Percentiles rank a stretch among this genome's conserved stretches.
These are phyloP conservation scores for Naegleria gruberi DNA, from an alignment of 208 protist species.

Conservation along the genomic window DNA sequence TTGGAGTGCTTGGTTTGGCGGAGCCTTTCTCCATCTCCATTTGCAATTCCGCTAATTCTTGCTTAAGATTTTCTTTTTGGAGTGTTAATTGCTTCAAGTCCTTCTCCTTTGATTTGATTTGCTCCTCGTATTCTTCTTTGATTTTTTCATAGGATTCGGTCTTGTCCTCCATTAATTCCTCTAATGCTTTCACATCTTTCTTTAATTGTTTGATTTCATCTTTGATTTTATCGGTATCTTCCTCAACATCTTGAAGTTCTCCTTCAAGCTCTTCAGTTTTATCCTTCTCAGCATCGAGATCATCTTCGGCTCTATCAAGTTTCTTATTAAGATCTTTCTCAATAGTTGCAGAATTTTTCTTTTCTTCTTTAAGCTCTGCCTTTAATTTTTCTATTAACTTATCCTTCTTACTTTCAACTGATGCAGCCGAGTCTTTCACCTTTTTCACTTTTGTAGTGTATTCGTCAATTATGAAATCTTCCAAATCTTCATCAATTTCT, in stretches of 20 bases:
- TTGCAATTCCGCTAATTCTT: not conserved
- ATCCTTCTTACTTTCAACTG: not conserved
- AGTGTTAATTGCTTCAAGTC: not conserved
- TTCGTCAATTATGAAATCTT: not conserved
- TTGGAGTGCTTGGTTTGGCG: not conserved
- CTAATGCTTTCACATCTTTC: not conserved
- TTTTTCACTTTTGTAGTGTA: not conserved
- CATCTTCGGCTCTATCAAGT: not conserved
- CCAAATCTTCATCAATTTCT: not conserved
- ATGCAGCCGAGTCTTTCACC: not conserved
- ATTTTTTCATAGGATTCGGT: not conserved
- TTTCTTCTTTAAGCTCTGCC: not conserved
- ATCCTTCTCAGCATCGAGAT: not conserved
- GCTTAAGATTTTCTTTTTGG: not conserved
- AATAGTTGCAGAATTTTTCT: not conserved
- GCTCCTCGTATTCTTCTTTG: not conserved
- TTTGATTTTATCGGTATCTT: not conserved
- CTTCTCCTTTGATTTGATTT: not conserved
- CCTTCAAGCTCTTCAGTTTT: not conserved
- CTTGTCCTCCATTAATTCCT: not conserved
- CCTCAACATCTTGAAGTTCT: not conserved
- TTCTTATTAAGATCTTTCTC: not conserved
- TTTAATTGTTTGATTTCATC: not conserved
- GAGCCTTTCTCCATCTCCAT: not conserved
- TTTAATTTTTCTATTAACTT: not conserved